These are phyloP conservation scores for Neospora caninum DNA, from an alignment of 169 alveolate genomes.

Conservation along the genomic window DNA sequence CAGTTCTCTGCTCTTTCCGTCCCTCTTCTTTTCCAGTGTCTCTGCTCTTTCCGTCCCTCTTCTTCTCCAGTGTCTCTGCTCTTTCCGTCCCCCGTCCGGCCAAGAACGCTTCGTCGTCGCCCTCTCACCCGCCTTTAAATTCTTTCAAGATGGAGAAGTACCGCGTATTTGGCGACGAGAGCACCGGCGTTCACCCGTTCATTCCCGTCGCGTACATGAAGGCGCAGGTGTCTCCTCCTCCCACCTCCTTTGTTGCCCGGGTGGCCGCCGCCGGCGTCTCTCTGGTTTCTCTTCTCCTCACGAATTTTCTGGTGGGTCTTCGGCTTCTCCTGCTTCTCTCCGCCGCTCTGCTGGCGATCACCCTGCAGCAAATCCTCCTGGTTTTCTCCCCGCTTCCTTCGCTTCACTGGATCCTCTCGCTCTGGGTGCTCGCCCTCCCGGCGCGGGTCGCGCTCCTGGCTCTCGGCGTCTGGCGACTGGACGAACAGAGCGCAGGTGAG, in stretches of 20 bases:
- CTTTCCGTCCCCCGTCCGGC: too few relatives aligned
- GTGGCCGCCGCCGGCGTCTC: not conserved
- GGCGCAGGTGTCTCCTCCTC: slow-evolving; percentile 53
- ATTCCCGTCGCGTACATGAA: slow-evolving; percentile 54
- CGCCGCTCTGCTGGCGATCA: slow-evolving; percentile 21
- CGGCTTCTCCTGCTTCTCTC: slow-evolving; percentile 48
- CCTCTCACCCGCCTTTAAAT: too few relatives aligned
- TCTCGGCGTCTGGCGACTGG: slow-evolving; percentile 33
- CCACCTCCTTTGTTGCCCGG: not conserved
- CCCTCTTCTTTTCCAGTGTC: too few relatives aligned
- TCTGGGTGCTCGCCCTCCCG: slow-evolving; percentile 39
- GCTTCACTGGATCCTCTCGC: slow-evolving; percentile 49
- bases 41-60: too few relatives aligned
- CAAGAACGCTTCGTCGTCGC: too few relatives aligned
- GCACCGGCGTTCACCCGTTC: slow-evolving; percentile 62
- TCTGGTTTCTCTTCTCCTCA: not conserved
- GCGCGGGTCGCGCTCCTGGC: slow-evolving; percentile 46
- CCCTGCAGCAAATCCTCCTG: slow-evolving; percentile 46
- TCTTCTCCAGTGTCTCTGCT: too few relatives aligned
- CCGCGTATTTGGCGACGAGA: slow-evolving; percentile 61
- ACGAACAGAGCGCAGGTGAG: slow-evolving; percentile 57
- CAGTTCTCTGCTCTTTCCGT: too few relatives aligned
- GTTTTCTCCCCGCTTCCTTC: slow-evolving; percentile 41
- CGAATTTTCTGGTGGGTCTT: slow-evolving; percentile 24
- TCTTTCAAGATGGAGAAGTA: slow-evolving; percentile 59